A percentile compares a stretch with the other conserved stretches of the same genome.
Conservation (phyloP, 305 asterid species). For the Fraxinus dipetala region DNA sequence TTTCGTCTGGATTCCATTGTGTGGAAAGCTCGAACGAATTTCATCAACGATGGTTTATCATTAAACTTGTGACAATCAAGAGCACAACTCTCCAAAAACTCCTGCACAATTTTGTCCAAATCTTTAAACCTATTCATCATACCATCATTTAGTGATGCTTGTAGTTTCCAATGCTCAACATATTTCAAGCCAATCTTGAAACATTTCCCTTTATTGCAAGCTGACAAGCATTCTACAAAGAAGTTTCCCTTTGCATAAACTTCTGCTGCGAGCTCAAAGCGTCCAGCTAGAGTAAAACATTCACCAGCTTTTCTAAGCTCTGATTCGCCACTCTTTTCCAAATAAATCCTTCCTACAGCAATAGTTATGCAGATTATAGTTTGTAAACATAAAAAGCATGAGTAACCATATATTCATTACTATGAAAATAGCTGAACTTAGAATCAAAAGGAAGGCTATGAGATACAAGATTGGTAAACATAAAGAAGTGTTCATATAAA, state of each 20-base stretch:
- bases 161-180: slow-evolving; percentile 54
- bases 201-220: slow-evolving; percentile 46
- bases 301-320: slow-evolving; percentile 60
- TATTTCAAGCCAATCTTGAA: slow-evolving; percentile 51
- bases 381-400: not conserved
- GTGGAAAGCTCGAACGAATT: slow-evolving; percentile 47
- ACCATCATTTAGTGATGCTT: slow-evolving; percentile 18
- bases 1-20: slow-evolving; percentile 41
- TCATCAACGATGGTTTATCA: slow-evolving; percentile 43
- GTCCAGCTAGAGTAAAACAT: slow-evolving; percentile 55
- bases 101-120: slow-evolving; percentile 40
- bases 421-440: not conserved
- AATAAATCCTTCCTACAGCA: slow-evolving; percentile 51
- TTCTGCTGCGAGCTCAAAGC: slow-evolving; percentile 45
- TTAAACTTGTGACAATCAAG: slow-evolving; percentile 28
- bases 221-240: slow-evolving; percentile 51
- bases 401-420: not conserved
- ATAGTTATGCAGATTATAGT: not conserved
- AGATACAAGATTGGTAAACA: not conserved
- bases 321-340: slow-evolving; percentile 42
- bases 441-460: not conserved
- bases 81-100: slow-evolving; percentile 50
- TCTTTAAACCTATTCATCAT: slow-evolving; percentile 15
- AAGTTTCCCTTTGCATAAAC: slow-evolving; percentile 51
- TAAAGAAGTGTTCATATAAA: not conserved